Conservation (phyloP, 768 basidiomycete genomes). For the Lactarius deliciosus region DNA sequence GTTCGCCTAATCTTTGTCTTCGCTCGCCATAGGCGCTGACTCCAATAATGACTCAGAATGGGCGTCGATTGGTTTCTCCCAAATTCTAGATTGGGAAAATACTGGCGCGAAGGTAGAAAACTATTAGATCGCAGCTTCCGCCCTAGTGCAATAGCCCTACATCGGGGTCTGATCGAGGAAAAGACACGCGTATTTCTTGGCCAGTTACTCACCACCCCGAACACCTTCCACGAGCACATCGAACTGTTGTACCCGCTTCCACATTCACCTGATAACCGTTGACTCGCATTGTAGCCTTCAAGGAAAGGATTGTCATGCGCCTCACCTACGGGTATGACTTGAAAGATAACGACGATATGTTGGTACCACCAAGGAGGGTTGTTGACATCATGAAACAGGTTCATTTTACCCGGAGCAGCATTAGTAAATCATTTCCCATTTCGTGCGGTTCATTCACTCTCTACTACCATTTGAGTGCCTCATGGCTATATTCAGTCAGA, state of each 20-base stretch:
- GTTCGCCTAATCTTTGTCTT: neutral
- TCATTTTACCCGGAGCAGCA: slow-evolving; percentile 8
- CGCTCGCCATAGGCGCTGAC: neutral
- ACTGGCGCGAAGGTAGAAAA: slow-evolving; percentile 3
- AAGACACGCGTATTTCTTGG: slow-evolving; percentile 9
- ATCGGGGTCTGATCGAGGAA: slow-evolving; percentile 7
- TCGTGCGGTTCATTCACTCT: neutral
- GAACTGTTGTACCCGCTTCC: neutral
- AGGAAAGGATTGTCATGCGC: slow-evolving; percentile 1
- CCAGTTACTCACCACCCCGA: neutral
- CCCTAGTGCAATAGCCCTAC: neutral
- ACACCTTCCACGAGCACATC: slow-evolving; percentile 2
- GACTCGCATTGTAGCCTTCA: neutral
- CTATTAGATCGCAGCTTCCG: slow-evolving; percentile 15
- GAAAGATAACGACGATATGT: neutral
- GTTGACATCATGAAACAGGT: neutral
- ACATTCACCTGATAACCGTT: neutral
- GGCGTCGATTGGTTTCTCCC: neutral
- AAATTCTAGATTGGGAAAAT: neutral
- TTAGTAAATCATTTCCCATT: slow-evolving; percentile 18
- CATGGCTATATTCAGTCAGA: slow-evolving; percentile 1
- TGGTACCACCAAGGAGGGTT: neutral
- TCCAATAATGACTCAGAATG: neutral
- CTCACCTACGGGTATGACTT: slow-evolving; percentile 17
- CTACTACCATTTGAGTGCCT: neutral